Evolutionary conservation across 345 rosid genomes (phyloP).

Genomic region (Eucalyptus fibrosa): DNA sequence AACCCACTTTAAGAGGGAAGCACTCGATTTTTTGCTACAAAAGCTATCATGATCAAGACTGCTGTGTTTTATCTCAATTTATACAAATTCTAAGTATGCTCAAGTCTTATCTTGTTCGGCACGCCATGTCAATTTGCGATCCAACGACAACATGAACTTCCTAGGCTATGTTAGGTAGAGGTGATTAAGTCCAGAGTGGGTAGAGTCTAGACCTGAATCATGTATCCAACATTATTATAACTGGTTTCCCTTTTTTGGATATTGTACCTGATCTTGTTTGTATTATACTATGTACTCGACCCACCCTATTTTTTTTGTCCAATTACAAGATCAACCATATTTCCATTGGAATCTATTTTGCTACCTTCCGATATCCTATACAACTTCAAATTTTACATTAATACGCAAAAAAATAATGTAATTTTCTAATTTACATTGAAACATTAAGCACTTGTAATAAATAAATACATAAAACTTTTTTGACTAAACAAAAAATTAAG

Average conservation of each 20-base stretch:
- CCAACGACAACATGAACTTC: background rate
- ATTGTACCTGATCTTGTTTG: too few species aligned
- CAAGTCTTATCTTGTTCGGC: background rate
- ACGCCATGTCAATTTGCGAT: background rate
- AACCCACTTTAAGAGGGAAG: background rate
- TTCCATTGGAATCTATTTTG: too few species aligned
- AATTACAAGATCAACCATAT: rapidly evolving
- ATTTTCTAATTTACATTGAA: too few species aligned
- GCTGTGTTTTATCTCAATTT: rapidly evolving
- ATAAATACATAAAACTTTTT: too few species aligned
- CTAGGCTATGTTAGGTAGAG: background rate
- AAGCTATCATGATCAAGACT: background rate
- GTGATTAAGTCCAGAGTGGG: too few species aligned
- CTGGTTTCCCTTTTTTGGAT: too few species aligned
- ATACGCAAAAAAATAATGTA: too few species aligned
- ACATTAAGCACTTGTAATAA: too few species aligned
- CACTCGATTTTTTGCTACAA: rapidly evolving
- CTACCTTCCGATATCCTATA: rapidly evolving
- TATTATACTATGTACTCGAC: rapidly evolving
- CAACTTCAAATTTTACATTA: too few species aligned
- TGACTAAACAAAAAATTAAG: too few species aligned
- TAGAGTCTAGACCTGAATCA: rapidly evolving
- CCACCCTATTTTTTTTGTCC: too few species aligned
- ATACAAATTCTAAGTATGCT: background rate
- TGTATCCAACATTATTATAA: too few species aligned